Evolutionary conservation across 2,329 filamentous ascomycete species (phyloP).

Genomic region (Aspergillaceae sp.): DNA sequence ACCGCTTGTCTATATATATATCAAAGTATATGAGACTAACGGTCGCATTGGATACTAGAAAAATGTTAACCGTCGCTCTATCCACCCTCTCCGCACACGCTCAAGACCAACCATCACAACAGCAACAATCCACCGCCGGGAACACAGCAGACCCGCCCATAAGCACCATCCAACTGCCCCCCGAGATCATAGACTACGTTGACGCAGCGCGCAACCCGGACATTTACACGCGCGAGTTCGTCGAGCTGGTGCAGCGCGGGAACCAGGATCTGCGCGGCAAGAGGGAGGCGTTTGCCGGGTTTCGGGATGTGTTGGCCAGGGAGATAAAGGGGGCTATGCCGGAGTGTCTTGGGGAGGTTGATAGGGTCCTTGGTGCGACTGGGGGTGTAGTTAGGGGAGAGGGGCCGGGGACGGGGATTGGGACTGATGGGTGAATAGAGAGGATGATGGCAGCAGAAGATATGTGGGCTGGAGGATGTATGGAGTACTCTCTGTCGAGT

Average conservation of each 20-base stretch:
- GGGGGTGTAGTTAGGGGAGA: constrained; percentile 5
- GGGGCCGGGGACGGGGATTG: too few species aligned
- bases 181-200: constrained; percentile 56
- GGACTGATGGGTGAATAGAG: too few species aligned
- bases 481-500: too few species aligned
- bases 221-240: constrained; percentile 58
- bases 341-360: constrained; percentile 47
- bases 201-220: constrained; percentile 56
- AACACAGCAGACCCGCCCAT: constrained; percentile 35
- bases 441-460: too few species aligned
- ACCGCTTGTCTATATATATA: too few species aligned
- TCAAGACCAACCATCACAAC: constrained; percentile 13
- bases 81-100: constrained; percentile 41
- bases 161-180: constrained; percentile 47
- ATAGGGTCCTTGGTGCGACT: constrained; percentile 39
- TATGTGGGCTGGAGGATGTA: too few species aligned
- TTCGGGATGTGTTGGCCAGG: constrained; percentile 50
- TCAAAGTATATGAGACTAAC: constrained; percentile 1
- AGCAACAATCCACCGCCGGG: constrained; percentile 8
- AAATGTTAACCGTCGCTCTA: constrained; percentile 47
- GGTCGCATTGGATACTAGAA: constrained; percentile 23
- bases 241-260: constrained; percentile 53
- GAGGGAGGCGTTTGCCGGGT: constrained; percentile 49
- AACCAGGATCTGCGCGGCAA: constrained; percentile 57
- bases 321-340: constrained; percentile 52